Conservation (phyloP, 306 rosid species). For the Arachis stenosperma region DNA sequence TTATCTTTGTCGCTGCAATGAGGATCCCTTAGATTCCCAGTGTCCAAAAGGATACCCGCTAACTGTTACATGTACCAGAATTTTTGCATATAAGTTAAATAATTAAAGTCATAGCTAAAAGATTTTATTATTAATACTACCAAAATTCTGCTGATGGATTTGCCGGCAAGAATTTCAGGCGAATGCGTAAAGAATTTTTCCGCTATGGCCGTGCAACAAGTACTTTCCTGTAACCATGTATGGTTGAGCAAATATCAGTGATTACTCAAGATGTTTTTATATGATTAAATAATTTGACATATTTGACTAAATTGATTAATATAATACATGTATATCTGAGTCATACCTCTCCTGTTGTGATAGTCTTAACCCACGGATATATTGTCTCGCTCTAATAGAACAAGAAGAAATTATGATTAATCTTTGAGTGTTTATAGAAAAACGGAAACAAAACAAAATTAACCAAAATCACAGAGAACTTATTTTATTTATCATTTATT, state of each 20-base stretch:
- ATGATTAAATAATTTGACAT: no score
- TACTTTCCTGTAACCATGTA: constrained; percentile 59
- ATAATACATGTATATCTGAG: no score
- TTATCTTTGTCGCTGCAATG: constrained; percentile 69
- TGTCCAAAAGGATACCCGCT: constrained; percentile 78
- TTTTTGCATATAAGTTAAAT: no score
- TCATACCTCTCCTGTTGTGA: constrained; percentile 64
- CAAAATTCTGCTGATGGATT: constrained; percentile 77
- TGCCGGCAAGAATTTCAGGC: constrained; percentile 68
- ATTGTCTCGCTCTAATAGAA: constrained; percentile 56
- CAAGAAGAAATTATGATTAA: constrained; percentile 22
- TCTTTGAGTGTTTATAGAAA: constrained; percentile 25
- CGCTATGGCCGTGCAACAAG: constrained; percentile 70
- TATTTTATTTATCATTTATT: no score
- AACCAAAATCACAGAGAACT: no score
- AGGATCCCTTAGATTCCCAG: constrained; percentile 59
- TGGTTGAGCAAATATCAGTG: background rate
- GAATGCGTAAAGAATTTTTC: constrained; percentile 65
- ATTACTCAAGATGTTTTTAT: background rate
- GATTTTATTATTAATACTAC: constrained; percentile 38
- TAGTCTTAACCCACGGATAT: constrained; percentile 71
- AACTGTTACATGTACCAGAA: constrained; percentile 42
- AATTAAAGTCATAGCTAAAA: no score
- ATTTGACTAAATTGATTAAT: no score
- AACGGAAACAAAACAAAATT: background rate